A percentile compares a stretch with the other conserved stretches of the same genome.
phyloP scores from a whole-genome alignment of 345 rosid species.

The Garcia nutans region DNA sequence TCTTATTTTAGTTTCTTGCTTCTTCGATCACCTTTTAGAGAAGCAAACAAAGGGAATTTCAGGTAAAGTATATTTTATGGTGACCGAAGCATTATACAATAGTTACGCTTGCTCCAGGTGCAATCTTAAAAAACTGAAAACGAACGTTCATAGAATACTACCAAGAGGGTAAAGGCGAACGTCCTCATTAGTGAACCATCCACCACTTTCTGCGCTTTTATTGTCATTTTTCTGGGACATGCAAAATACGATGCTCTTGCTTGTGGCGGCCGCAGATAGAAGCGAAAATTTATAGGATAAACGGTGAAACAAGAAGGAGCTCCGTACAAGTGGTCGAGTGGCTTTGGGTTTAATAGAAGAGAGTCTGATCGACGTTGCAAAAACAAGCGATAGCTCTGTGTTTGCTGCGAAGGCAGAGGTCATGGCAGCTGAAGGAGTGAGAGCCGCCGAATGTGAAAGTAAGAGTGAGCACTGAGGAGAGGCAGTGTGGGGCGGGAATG shows the following conservation, averaged over 20 bases:
- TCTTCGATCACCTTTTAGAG: too few species aligned
- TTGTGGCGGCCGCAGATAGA: background rate
- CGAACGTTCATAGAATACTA: conserved; percentile 24
- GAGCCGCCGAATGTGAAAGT: background rate
- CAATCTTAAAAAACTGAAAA: background rate
- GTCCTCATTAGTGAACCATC: conserved; percentile 67
- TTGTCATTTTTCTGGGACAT: background rate
- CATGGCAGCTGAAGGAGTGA: background rate
- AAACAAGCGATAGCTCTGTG: conserved; percentile 11
- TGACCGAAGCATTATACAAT: background rate
- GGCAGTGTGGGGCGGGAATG: background rate
- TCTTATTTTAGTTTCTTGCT: too few species aligned
- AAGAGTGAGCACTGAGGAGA: background rate
- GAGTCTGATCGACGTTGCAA: background rate
- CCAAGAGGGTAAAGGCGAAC: conserved; percentile 89
- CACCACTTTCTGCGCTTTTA: background rate
- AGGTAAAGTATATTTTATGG: background rate
- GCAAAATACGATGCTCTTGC: background rate
- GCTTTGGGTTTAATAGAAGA: background rate
- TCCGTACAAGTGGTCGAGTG: background rate
- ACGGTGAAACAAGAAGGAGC: background rate
- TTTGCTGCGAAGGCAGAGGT: conserved; percentile 5
- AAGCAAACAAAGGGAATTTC: background rate
- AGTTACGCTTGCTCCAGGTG: background rate
- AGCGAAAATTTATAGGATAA: background rate